Evolutionary conservation across 768 basidiomycete species (phyloP).

Genomic region (Suillus subluteus): DNA sequence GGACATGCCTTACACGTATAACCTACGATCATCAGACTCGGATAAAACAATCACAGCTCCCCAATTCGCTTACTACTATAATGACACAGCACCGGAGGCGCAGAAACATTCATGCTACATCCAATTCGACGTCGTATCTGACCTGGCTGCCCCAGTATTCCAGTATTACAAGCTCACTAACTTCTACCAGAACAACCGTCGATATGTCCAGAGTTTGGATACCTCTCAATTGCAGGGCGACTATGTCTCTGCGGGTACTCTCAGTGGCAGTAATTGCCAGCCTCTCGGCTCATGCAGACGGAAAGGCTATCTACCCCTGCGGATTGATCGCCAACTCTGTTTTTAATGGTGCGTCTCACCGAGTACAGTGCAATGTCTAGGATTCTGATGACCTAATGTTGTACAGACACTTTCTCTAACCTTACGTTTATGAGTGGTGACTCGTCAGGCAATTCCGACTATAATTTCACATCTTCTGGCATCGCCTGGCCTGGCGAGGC

Average conservation of each 20-base stretch:
- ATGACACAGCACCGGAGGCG: conserved; percentile 47
- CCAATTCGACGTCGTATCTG: conserved; percentile 80
- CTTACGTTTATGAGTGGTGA: conserved; percentile 53
- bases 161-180: conserved; percentile 97
- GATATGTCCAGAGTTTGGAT: conserved; percentile 93
- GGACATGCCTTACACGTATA: conserved; percentile 66
- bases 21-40: conserved; percentile 62
- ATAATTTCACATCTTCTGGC: conserved; percentile 72
- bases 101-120: conserved; percentile 69
- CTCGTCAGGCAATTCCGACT: conserved; percentile 49
- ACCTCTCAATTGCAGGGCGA: conserved; percentile 85
- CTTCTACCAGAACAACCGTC: conserved; percentile 97
- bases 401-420: conserved; percentile 76
- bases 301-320: conserved; percentile 85
- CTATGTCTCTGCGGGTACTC: conserved; percentile 45
- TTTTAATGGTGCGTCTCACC: conserved; percentile 77
- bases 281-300: conserved; percentile 65
- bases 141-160: conserved; percentile 75
- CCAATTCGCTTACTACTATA: conserved; percentile 73
- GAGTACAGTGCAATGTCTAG: not conserved
- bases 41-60: conserved; percentile 55
- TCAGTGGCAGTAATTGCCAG: conserved; percentile 84
- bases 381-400: not conserved
- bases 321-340: conserved; percentile 96
- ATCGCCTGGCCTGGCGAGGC: conserved; percentile 98